Evolutionary conservation across 768 basidiomycete genomes (phyloP), one percentile per base, ranked within the genome.

Genomic region (Tulasnella sp.): DNA sequence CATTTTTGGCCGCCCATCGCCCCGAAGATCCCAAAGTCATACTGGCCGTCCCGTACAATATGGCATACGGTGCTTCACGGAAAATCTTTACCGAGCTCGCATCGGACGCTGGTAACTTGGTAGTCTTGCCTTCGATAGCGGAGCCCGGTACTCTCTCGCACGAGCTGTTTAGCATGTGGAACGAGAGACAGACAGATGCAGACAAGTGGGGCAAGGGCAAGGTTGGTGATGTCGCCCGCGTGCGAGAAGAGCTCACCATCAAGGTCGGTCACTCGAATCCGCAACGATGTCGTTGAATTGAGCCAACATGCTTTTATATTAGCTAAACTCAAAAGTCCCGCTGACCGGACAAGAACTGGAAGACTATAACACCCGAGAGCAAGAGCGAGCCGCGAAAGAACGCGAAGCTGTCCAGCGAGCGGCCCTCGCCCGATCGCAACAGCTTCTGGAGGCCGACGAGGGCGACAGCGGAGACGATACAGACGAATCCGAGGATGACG

Each of bases 391-490:
- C 3, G 90, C 88, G 37, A 93, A 92, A 84, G 96, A 98, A 84
- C 93, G 93, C 83, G 94, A 94, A 83, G 94, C 92, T 0, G 95
- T 94, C 0, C 92, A 95, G 73, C 93, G 96, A 86, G 96, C 95
- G 4, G 92, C 93, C 0, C 87, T 94, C 75, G 94, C 90, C 22
- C 92, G 96, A 46, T 93, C 92, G 77, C 79, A 80, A 37, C 94
- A 95, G 83, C 92, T 98, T 89, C 90, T 98, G 31, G 96, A 99
- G 87, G 97, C 97, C 0, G 96, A 97, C 84, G 96, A 96, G 84
- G 96, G 86, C 37, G 88, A 85, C 22, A 83, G 83, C 20, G 85
- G 85, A 4, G 86, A 85, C 41, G 95, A 93, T 80, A 91, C 90
- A 7, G 93, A 94, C n/a, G 84, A 83, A 0, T 87, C 87, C 80